Evolutionary conservation across 768 basidiomycete genomes (phyloP).

Genomic region (Candolleomyces efflorescens): DNA sequence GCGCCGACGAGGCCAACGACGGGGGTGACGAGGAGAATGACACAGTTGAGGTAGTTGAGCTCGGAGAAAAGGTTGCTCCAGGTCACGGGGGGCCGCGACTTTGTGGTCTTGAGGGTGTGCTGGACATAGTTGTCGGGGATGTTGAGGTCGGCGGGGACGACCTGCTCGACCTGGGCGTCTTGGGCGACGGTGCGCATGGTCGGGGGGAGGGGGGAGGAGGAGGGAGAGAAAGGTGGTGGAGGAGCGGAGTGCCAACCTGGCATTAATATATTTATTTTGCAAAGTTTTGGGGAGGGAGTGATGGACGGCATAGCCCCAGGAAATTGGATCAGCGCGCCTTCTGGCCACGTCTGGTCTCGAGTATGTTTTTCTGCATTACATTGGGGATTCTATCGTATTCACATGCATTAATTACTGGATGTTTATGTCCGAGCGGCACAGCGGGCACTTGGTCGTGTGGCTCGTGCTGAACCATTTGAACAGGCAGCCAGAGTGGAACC

Average conservation of each 20-base stretch:
- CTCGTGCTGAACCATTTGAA: constrained; percentile 95
- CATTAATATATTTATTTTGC: neutral
- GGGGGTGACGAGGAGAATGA: constrained; percentile 72
- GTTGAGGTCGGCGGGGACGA: constrained; percentile 45
- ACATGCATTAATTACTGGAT: constrained; percentile 29
- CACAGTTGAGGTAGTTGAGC: constrained; percentile 74
- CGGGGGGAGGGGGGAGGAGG: neutral
- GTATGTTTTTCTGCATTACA: neutral
- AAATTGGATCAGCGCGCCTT: neutral
- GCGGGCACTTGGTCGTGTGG: constrained; percentile 86
- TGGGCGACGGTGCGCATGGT: neutral
- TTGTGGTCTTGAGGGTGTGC: constrained; percentile 64
- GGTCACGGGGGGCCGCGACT: constrained; percentile 62
- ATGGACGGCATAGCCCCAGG: neutral
- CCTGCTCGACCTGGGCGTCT: constrained; percentile 16
- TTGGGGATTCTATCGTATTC: neutral
- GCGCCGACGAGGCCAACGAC: constrained; percentile 70
- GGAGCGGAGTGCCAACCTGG: neutral
- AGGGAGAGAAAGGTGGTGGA: neutral
- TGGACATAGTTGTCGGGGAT: constrained; percentile 84
- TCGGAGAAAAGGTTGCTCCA: constrained; percentile 57
- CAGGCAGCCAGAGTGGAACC: constrained; percentile 88
- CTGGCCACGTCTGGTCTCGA: neutral
- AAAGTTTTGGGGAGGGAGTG: neutral
- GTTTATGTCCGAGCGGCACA: constrained; percentile 87